Conservation (phyloP, 192 early-diverging fungal genomes). For the Phlyctochytrium bullatum region DNA sequence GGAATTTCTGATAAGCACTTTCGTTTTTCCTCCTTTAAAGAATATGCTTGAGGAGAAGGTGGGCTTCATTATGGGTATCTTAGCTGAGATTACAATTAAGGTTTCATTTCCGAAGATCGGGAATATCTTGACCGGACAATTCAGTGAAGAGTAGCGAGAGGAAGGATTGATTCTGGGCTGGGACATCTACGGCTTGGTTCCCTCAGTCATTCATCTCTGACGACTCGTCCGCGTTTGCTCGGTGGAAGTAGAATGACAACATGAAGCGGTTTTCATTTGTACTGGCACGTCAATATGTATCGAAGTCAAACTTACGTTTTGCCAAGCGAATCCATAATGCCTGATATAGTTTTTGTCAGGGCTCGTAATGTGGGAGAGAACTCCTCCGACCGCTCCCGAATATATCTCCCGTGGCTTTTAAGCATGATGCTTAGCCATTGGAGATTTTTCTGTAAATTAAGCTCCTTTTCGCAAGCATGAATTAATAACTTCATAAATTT, state of each 20-base stretch:
- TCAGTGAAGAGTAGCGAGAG: no score
- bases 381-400: constrained; percentile 47
- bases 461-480: constrained; percentile 72
- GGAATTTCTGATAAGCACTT: neutral
- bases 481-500: constrained; percentile 82
- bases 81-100: constrained; percentile 4
- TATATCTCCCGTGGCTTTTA: constrained; percentile 63
- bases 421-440: constrained; percentile 77
- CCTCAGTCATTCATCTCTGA: no score
- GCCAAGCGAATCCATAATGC: constrained; percentile 45
- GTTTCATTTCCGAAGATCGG: constrained; percentile 76
- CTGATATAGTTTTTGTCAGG: constrained; percentile 63
- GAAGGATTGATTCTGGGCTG: no score
- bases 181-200: no score
- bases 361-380: constrained; percentile 58
- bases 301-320: constrained; percentile 48
- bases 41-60: neutral
- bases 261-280: no score
- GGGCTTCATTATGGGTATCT: no score
- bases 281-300: neutral
- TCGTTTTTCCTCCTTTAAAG: neutral
- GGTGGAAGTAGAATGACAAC: constrained; percentile 31
- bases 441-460: constrained; percentile 84
- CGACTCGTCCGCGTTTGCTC: constrained; percentile 79
- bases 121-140: constrained; percentile 76